Conservation (phyloP, 2,329 filamentous ascomycete species). For the Talaromyces sp. region DNA sequence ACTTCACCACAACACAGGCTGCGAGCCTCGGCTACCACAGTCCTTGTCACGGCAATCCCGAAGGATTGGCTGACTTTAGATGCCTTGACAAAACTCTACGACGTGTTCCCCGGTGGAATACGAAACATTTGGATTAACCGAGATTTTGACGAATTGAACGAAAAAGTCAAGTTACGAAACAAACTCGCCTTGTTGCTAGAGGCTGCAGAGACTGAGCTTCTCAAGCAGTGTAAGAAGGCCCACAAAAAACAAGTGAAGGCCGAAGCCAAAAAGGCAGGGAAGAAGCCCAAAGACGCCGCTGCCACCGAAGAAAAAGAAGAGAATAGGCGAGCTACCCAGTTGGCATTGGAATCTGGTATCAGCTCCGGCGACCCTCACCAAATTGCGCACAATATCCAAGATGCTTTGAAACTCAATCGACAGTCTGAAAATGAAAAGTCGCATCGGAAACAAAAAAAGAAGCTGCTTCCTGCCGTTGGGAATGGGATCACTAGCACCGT, state of each 20-base stretch:
- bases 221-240: slow-evolving; percentile 71
- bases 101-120: slow-evolving; percentile 93
- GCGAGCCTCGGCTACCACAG: slow-evolving; percentile 88
- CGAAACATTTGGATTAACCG: slow-evolving; percentile 96
- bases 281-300: slow-evolving; percentile 29
- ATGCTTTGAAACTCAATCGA: slow-evolving; percentile 38
- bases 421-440: background rate
- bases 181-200: slow-evolving; percentile 69
- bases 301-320: slow-evolving; percentile 46
- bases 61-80: slow-evolving; percentile 83
- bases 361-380: slow-evolving; percentile 56
- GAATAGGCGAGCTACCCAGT: slow-evolving; percentile 42
- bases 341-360: slow-evolving; percentile 45
- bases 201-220: slow-evolving; percentile 74
- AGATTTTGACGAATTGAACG: slow-evolving; percentile 73
- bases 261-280: slow-evolving; percentile 57
- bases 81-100: slow-evolving; percentile 76
- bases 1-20: slow-evolving; percentile 93
- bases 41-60: slow-evolving; percentile 86
- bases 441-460: slow-evolving; percentile 17
- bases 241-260: slow-evolving; percentile 66
- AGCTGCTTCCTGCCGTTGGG: slow-evolving; percentile 44
- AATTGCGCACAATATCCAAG: slow-evolving; percentile 44
- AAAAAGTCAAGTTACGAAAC: slow-evolving; percentile 75
- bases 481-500: slow-evolving; percentile 46